phyloP scores from a whole-genome alignment of 768 basidiomycete species.

The Phaeolepiota aurea region DNA sequence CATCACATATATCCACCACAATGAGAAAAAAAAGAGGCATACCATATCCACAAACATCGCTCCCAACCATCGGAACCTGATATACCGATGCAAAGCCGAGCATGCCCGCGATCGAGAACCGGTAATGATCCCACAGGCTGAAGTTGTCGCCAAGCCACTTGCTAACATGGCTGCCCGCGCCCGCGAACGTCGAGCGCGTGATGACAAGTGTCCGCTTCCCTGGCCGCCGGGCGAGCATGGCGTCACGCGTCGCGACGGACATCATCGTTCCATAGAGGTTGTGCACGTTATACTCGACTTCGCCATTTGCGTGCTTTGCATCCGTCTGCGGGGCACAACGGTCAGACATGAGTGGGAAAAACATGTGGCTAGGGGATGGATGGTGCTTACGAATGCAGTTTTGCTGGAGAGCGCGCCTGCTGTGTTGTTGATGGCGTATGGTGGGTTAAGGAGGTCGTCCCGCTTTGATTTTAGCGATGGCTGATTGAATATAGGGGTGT shows the following conservation, averaged over 20 bases:
- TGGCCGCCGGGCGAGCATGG: slow-evolving; percentile 56
- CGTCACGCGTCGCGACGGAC: slow-evolving; percentile 51
- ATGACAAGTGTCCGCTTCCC: slow-evolving; percentile 55
- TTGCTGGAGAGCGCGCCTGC: slow-evolving; percentile 42
- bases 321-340: slow-evolving; percentile 23
- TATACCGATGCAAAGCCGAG: slow-evolving; percentile 57
- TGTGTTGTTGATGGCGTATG: slow-evolving; percentile 53
- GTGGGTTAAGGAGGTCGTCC: slow-evolving; percentile 43
- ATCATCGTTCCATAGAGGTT: slow-evolving; percentile 70
- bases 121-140: slow-evolving; percentile 51
- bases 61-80: slow-evolving; percentile 70
- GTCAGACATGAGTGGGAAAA: neutral
- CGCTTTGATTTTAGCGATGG: slow-evolving; percentile 10
- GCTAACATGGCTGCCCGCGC: slow-evolving; percentile 57
- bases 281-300: slow-evolving; percentile 54
- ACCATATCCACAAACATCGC: slow-evolving; percentile 68
- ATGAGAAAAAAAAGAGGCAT: slow-evolving; percentile 11
- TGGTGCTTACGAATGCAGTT: slow-evolving; percentile 47
- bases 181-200: slow-evolving; percentile 68
- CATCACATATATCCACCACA: neutral
- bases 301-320: slow-evolving; percentile 46
- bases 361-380: too few relatives aligned
- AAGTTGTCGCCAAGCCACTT: slow-evolving; percentile 72
- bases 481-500: slow-evolving; percentile 41
- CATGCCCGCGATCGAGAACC: slow-evolving; percentile 53